Percentiles rank a stretch among this genome's conserved stretches.
Evolutionary conservation across 495 filamentous ascomycete genomes (phyloP).

Genomic region (Aspergillus nanangensis): DNA sequence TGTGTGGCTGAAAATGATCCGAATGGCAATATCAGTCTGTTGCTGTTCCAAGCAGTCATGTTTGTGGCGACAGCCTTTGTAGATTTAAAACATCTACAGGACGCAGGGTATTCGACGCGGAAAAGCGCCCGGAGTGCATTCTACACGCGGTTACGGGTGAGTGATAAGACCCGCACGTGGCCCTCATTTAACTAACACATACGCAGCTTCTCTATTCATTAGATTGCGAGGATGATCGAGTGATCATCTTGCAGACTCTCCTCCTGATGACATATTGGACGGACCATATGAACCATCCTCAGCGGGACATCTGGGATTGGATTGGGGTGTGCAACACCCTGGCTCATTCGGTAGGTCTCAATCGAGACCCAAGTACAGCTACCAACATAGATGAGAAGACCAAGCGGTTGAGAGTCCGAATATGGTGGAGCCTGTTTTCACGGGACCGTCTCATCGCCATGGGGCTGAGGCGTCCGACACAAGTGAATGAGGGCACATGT

Average conservation of each 20-base stretch:
- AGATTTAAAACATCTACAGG: conserved; percentile 59
- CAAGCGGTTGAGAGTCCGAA: conserved; percentile 63
- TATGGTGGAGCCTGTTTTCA: conserved; percentile 92
- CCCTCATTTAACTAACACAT: conserved; percentile 8
- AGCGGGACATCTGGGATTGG: conserved; percentile 81
- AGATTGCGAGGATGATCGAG: conserved; percentile 76
- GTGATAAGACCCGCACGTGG: too few relatives aligned
- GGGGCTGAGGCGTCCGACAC: conserved; percentile 76
- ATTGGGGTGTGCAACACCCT: conserved; percentile 79
- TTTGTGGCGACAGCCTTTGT: conserved; percentile 75
- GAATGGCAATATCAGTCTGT: conserved; percentile 63
- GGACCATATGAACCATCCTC: conserved; percentile 57
- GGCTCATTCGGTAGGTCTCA: conserved; percentile 75
- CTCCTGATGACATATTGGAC: conserved; percentile 88
- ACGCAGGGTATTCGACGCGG: conserved; percentile 63
- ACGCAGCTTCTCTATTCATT: conserved; percentile 66
- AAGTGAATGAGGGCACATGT: conserved; percentile 82
- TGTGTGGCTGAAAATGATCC: conserved; percentile 53
- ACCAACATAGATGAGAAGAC: conserved; percentile 54
- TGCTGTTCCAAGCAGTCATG: conserved; percentile 78
- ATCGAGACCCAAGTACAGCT: conserved; percentile 65
- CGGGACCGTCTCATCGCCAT: conserved; percentile 84
- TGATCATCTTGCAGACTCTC: conserved; percentile 72
- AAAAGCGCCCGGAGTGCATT: conserved; percentile 73
- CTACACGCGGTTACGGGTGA: conserved; percentile 69